Evolutionary conservation across 1,284 basidiomycete species (phyloP), one percentile per base, ranked within the genome.

Genomic region (Rhodofomes roseus): DNA sequence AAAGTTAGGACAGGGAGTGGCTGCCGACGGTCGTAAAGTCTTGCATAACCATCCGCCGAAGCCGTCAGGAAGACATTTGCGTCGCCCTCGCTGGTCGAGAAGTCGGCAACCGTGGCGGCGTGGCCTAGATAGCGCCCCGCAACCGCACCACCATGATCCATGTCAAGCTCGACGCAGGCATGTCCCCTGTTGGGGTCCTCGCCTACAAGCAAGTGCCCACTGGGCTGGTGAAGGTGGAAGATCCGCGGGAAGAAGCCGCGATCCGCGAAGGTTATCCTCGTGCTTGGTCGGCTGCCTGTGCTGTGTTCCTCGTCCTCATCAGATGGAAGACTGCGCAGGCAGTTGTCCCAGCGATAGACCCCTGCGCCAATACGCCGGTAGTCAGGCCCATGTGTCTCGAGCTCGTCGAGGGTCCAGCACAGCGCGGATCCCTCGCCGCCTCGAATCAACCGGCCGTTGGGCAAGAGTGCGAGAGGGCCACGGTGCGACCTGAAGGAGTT

Each of bases 1-100:
- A 71, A 62, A 9, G 70, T 70, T 23, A 71, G 48, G 14, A 64
- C 23, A 52, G 73, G 59, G 1, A 70, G 59, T 2, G 70, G 66
- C 11, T 63, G 60, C n/a, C 78, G 72, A 11, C 71, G 61, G 59
- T 79, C 77, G 57, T 70, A 79, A 34, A 80, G 60, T n/a, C 78
- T 65, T 12, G 70, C 75, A 54, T 67, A 70, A 1, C 78, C 76
- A 60, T 80, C 78, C 50, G 57, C 59, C 14, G 67, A 70, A 1
- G 70, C 71, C 0, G 77, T 78, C 12, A 71, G 56, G 65, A 81
- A 79, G 0, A 66, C 43, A 55, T 76, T 74, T 4, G 72, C 67
- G 44, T 78, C 74, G 0, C 61, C 74, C 0, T 58, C 62, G 61
- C 73, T 75, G 2, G 71, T 73, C 8, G 76, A 70, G 57, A 77